Percentiles rank a stretch among this genome's conserved stretches.
Evolutionary conservation across 2,329 filamentous ascomycete genomes (phyloP).

Genomic region (Exophiala mesophila): DNA sequence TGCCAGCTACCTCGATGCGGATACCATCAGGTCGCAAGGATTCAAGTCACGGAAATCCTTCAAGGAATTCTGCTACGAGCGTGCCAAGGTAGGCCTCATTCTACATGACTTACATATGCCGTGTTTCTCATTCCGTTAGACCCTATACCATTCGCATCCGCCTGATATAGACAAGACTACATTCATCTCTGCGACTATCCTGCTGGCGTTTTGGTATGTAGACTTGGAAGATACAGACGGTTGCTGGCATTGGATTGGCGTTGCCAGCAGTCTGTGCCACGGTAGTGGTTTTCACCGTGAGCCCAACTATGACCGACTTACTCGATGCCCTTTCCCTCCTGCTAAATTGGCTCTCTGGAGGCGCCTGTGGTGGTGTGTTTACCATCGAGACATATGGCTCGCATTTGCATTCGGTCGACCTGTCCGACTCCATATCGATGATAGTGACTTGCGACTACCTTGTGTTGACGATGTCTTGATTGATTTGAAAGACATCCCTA

Average conservation of each 20-base stretch:
- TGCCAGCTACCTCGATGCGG: constrained; percentile 29
- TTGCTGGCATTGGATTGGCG: constrained; percentile 46
- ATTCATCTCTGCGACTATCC: constrained; percentile 40
- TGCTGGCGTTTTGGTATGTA: constrained; percentile 42
- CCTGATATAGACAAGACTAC: constrained; percentile 37
- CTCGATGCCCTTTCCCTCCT: constrained; percentile 19
- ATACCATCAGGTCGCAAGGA: constrained; percentile 30
- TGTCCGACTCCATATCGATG: constrained; percentile 34
- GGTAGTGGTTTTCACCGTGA: constrained; percentile 41
- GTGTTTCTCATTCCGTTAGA: too few species aligned
- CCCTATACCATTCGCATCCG: constrained; percentile 13
- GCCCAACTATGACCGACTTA: constrained; percentile 22
- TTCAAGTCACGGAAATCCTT: constrained; percentile 33
- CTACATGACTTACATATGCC: constrained; percentile 18
- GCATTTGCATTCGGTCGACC: constrained; percentile 38
- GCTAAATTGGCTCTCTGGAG: constrained; percentile 33
- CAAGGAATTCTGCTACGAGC: constrained; percentile 36
- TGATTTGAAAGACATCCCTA: constrained; percentile 22
- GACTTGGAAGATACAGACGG: constrained; percentile 39
- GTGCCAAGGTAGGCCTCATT: constrained; percentile 32
- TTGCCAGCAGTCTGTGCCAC: constrained; percentile 41
- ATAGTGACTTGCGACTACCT: constrained; percentile 35
- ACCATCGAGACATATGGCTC: constrained; percentile 40
- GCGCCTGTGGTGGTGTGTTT: constrained; percentile 40
- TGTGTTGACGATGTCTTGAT: constrained; percentile 27